Conservation (phyloP, 768 basidiomycete species). For the Hysterangium stoloniferum region DNA sequence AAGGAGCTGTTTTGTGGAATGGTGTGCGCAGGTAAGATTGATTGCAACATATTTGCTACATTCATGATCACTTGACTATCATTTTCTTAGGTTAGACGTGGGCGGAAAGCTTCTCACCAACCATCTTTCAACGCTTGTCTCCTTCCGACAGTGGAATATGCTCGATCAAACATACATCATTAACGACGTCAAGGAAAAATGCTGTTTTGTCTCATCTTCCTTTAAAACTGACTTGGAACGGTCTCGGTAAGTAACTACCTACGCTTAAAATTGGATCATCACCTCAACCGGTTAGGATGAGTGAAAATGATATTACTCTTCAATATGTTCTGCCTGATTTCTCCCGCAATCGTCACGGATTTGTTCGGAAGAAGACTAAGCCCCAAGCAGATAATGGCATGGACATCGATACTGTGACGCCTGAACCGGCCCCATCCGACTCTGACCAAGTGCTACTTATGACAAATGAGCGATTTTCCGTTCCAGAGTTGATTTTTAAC, state of each 20-base stretch:
- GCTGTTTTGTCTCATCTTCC: constrained; percentile 71
- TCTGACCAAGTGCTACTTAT: constrained; percentile 70
- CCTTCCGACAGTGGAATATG: constrained; percentile 97
- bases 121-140: constrained; percentile 87
- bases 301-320: constrained; percentile 62
- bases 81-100: constrained; percentile 69
- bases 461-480: constrained; percentile 86
- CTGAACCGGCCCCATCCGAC: constrained; percentile 45
- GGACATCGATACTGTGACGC: constrained; percentile 3
- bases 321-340: constrained; percentile 91
- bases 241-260: constrained; percentile 54
- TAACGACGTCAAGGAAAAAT: constrained; percentile 86
- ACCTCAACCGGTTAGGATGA: constrained; percentile 32
- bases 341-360: constrained; percentile 54
- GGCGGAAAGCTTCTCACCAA: constrained; percentile 95
- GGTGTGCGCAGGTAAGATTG: constrained; percentile 68
- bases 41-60: constrained; percentile 11
- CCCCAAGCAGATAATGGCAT: neutral
- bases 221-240: constrained; percentile 68
- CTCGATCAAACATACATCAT: constrained; percentile 95
- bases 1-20: constrained; percentile 65
- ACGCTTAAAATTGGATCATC: constrained; percentile 4
- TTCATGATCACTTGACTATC: neutral
- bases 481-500: constrained; percentile 88
- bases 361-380: constrained; percentile 32